These are phyloP conservation scores for Abrus precatorius DNA, from an alignment of 306 rosid species.

Conservation along the genomic window DNA sequence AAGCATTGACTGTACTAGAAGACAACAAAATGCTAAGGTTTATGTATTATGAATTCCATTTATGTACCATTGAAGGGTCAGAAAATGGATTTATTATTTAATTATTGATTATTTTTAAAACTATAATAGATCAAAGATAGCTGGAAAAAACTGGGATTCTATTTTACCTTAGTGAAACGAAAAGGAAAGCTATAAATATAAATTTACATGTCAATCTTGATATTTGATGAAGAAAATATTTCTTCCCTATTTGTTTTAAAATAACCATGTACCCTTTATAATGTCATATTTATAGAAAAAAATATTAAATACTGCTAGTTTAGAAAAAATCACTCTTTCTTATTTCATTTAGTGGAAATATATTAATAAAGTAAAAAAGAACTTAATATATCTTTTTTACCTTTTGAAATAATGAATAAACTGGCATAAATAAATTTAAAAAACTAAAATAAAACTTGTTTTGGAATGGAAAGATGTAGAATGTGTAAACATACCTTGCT, in stretches of 20 bases:
- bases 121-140: not conserved
- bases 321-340: not conserved
- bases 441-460: not conserved
- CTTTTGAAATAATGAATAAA: too few relatives aligned
- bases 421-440: not conserved
- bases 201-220: not conserved
- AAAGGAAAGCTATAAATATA: not conserved
- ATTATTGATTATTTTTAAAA: not conserved
- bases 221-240: not conserved
- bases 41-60: not conserved
- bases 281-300: not conserved
- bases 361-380: not conserved
- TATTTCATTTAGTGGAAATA: not conserved
- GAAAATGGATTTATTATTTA: not conserved
- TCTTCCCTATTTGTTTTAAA: not conserved
- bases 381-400: too few relatives aligned
- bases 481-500: constrained; percentile 71
- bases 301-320: not conserved
- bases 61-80: not conserved
- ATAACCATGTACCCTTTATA: not conserved
- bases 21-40: not conserved
- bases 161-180: not conserved
- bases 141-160: constrained; percentile 8
- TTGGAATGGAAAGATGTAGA: not conserved
- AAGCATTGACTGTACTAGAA: not conserved